A percentile compares a stretch with the other conserved stretches of the same genome.
These are phyloP conservation scores for Pleurotus citrinopileatus DNA, from an alignment of 768 basidiomycete genomes.

Conservation along the genomic window DNA sequence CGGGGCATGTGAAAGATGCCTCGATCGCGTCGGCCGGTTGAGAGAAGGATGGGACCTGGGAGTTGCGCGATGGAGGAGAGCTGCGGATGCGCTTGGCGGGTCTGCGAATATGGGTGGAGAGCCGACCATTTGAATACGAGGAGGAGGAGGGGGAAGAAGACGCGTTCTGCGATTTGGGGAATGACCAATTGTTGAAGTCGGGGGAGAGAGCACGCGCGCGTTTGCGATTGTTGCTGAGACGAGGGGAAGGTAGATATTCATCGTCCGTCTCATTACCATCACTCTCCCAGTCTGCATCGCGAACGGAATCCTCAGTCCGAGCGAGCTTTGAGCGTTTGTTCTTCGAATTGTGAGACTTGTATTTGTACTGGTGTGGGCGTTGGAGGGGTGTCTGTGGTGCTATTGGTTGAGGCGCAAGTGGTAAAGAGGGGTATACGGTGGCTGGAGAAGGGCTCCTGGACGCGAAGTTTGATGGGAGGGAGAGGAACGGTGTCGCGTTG, in stretches of 20 bases:
- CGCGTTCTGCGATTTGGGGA: not conserved
- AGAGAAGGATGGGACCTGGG: slow-evolving; percentile 27
- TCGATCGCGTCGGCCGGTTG: slow-evolving; percentile 21
- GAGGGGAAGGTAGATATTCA: not conserved
- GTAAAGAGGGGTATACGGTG: not conserved
- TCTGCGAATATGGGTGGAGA: not conserved
- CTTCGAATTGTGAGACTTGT: not conserved
- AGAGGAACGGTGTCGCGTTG: not conserved
- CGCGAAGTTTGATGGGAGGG: not conserved
- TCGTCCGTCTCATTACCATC: not conserved
- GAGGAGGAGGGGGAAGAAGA: slow-evolving; percentile 11
- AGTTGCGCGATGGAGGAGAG: slow-evolving; percentile 42
- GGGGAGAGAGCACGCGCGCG: not conserved
- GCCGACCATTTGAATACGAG: not conserved
- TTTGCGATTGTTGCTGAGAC: not conserved
- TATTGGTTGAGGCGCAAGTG: not conserved
- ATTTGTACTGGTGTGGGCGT: not conserved
- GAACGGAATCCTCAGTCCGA: not conserved
- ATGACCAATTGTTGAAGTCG: not conserved
- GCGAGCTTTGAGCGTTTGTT: not conserved
- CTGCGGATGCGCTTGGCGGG: slow-evolving; percentile 26
- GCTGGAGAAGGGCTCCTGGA: not conserved
- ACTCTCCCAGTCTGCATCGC: slow-evolving; percentile 1
- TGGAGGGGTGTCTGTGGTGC: too few relatives aligned
- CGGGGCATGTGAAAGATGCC: slow-evolving; percentile 34